Base-by-base conservation (phyloP, 2,329 filamentous ascomycete species). In the Sporothrix luriei region DNA sequence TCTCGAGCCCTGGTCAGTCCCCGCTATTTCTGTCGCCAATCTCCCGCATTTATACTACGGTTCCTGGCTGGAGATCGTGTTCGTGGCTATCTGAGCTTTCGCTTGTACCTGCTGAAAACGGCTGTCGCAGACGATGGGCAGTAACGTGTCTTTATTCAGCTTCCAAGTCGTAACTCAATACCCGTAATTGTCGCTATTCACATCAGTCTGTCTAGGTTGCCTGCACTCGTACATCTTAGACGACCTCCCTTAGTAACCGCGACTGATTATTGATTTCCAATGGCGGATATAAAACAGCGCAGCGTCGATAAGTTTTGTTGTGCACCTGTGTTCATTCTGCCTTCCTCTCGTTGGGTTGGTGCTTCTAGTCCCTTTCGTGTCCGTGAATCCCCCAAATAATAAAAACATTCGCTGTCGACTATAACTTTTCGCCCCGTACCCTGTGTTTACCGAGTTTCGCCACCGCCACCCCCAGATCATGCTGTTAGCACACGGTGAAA, bases 381-480 rank as follows among this genome's bases (percentile, higher is more conserved):
- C 26, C 14, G 33, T 9, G 33, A 33, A 33, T 6, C 5, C 33
- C 33, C 33, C 33, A 33, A 33, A 33, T 33, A 33, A 33, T 33
- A 4, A 33, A 33, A 33, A 48, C 14, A 46, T 6, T 16, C 16
- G 43, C 10, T 10, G 2, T 48, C 14, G 43, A 16, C 6, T 33
- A 33, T 33, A 33, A 29, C 49, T 55, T 54, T 49, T 38, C 13
- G 14, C 16, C 55, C 29, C 43, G 14, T 11, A 5, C 26, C 14
- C 21, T 65, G 57, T 49, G 16, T 57, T 26, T 52, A 21, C 40
- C 51, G 13, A 62, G 33, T 43, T 7, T 48, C 64, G 64, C 69
- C 64, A 70, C 69, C 69, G 65, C 38, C 65, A 70, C 64, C 65
- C 65, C 69, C 69, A n/a, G 69, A 61, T n/a, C 61, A 43, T 46